Conservation (phyloP, 202 grass and related monocot genomes). For the Setaria italica region DNA sequence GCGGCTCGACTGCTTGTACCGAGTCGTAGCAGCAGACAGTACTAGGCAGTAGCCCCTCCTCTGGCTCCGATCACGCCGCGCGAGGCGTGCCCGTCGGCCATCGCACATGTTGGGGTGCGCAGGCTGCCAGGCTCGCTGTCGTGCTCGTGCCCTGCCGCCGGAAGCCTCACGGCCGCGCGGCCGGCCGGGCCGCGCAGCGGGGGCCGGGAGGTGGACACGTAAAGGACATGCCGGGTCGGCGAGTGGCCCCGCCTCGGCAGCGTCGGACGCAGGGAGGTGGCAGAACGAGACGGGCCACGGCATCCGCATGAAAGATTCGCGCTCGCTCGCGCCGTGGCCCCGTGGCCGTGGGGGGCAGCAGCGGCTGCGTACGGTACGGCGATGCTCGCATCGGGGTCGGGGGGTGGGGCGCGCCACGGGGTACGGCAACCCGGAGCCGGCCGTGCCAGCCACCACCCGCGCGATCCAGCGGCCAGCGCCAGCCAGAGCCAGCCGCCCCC, state of each 20-base stretch:
- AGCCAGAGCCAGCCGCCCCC: background rate
- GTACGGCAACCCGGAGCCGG: background rate
- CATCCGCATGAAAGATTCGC: constrained; percentile 39
- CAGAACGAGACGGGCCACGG: background rate
- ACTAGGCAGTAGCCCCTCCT: too few species aligned
- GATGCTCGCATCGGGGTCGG: background rate
- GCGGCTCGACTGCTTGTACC: too few species aligned
- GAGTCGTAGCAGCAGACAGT: too few species aligned
- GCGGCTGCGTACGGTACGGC: background rate
- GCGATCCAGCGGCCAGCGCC: background rate
- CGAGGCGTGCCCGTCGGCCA: background rate
- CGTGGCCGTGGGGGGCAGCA: too few species aligned
- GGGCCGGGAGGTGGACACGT: background rate
- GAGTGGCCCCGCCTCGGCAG: background rate
- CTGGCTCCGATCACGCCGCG: background rate
- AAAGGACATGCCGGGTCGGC: background rate
- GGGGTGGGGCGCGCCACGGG: background rate
- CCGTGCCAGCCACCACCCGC: background rate
- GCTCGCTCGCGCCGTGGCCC: background rate
- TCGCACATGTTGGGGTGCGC: background rate
- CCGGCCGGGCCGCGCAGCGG: too few species aligned
- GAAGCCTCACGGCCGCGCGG: too few species aligned
- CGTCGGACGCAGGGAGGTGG: background rate
- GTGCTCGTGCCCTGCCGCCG: background rate
- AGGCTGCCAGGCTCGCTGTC: background rate